A percentile compares a stretch with the other conserved stretches of the same genome.
Conservation (phyloP, 352 stramenopile species). For the Globisporangium uncinulatum region DNA sequence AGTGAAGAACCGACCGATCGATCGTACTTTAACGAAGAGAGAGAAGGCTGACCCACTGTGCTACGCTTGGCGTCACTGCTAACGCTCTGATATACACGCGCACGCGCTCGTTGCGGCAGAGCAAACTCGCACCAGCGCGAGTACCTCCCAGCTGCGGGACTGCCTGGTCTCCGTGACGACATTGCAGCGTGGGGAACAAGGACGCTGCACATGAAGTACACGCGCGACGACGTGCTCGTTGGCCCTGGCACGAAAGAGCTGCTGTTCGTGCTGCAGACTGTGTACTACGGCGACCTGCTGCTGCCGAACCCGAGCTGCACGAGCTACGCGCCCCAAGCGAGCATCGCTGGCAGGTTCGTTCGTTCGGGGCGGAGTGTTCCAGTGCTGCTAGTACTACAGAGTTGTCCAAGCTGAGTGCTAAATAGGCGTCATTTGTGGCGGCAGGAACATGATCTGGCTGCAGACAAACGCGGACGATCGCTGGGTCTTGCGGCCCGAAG, state of each 20-base stretch:
- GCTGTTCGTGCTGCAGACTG: slow-evolving; percentile 84
- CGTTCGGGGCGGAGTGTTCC: not conserved
- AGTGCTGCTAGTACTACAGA: too few relatives aligned
- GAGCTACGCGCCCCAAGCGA: slow-evolving; percentile 80
- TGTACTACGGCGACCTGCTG: slow-evolving; percentile 84
- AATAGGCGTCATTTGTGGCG: not conserved
- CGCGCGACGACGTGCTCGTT: slow-evolving; percentile 74
- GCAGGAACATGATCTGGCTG: slow-evolving; percentile 88
- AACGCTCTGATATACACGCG: too few relatives aligned
- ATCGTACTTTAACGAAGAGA: not conserved
- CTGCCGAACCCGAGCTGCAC: slow-evolving; percentile 83
- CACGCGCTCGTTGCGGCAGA: slow-evolving; percentile 17
- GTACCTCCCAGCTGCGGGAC: slow-evolving; percentile 75
- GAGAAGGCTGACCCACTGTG: not conserved
- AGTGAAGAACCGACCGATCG: not conserved
- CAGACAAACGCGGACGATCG: slow-evolving; percentile 71
- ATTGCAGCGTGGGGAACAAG: slow-evolving; percentile 68
- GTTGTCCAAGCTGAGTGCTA: not conserved
- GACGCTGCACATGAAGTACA: slow-evolving; percentile 55
- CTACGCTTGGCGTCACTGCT: not conserved
- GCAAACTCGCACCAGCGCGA: slow-evolving; percentile 77
- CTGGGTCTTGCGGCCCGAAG: slow-evolving; percentile 73
- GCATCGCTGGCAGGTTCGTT: slow-evolving; percentile 70
- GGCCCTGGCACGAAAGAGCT: slow-evolving; percentile 87
- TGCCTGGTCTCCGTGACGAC: slow-evolving; percentile 68